A percentile compares a stretch with the other conserved stretches of the same genome.
Evolutionary conservation across 148 eudicot species (phyloP).

Genomic region (Nepenthes gracilis): DNA sequence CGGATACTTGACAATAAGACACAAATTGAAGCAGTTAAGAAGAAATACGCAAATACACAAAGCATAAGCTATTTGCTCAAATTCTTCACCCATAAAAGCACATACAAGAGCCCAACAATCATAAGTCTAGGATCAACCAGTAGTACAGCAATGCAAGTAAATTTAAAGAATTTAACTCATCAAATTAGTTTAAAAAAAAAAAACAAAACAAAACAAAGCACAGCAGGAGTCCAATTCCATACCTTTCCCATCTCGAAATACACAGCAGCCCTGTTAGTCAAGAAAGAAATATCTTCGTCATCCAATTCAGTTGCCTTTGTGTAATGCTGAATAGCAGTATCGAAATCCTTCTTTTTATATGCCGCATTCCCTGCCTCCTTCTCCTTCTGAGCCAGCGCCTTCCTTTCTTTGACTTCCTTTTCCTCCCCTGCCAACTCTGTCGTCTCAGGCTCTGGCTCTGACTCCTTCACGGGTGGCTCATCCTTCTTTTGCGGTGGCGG

Average conservation of each 20-base stretch:
- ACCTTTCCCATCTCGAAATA: constrained; percentile 96
- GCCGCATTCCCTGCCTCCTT: constrained; percentile 94
- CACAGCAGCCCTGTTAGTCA: constrained; percentile 95
- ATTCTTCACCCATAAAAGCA: no score
- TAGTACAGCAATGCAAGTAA: no score
- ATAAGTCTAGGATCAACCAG: no score
- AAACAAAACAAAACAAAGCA: neutral
- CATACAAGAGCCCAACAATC: no score
- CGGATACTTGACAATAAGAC: no score
- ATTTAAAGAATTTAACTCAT: no score
- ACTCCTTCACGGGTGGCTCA: constrained; percentile 30
- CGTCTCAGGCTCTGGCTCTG: constrained; percentile 31
- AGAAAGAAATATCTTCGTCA: constrained; percentile 79
- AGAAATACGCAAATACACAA: no score
- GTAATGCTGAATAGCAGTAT: constrained; percentile 57
- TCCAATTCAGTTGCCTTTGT: constrained; percentile 64
- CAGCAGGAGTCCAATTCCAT: neutral
- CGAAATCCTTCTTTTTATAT: constrained; percentile 91
- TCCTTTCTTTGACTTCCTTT: constrained; percentile 48
- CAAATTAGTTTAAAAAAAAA: neutral
- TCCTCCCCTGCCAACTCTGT: constrained; percentile 43
- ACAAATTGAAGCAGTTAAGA: no score
- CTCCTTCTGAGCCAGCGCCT: constrained; percentile 62
- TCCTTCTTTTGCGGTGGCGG: constrained; percentile 17
- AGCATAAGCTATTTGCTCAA: no score